These are phyloP conservation scores for Solanum corneliomulleri DNA, from an alignment of 257 asterid species.

Conservation along the genomic window DNA sequence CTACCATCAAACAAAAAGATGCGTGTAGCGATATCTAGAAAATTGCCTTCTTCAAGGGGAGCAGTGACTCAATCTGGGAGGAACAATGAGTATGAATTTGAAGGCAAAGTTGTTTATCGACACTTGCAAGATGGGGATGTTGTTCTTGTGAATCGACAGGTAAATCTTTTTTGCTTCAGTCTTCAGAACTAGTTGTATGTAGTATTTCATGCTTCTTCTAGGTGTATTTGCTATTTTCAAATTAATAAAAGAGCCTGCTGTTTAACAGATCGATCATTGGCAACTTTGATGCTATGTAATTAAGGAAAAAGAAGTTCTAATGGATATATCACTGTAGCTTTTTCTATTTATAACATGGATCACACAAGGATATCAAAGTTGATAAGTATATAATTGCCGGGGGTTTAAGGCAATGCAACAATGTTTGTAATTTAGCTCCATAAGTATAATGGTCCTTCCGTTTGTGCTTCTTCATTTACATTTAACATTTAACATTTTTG, in stretches of 20 bases:
- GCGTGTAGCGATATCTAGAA: constrained; percentile 64
- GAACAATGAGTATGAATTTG: constrained; percentile 54
- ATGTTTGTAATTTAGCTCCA: background rate
- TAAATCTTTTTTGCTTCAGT: constrained; percentile 9
- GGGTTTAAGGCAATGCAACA: background rate
- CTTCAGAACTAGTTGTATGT: background rate
- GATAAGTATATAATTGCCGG: background rate
- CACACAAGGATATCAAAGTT: background rate
- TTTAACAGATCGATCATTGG: background rate
- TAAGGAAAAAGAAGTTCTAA: background rate
- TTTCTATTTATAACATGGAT: background rate
- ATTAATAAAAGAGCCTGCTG: background rate
- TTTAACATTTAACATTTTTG: background rate
- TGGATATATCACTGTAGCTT: background rate
- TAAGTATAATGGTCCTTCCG: background rate
- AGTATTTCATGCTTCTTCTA: background rate
- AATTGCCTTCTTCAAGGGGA: constrained; percentile 86
- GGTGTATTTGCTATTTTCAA: background rate
- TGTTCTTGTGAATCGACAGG: constrained; percentile 98
- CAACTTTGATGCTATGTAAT: background rate
- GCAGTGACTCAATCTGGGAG: constrained; percentile 45
- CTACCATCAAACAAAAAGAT: constrained; percentile 29
- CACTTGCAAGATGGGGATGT: constrained; percentile 97
- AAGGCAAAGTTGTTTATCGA: constrained; percentile 74
- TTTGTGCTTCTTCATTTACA: background rate